Percentiles rank a stretch among this genome's conserved stretches.
Evolutionary conservation across 306 rosid species (phyloP).

Genomic region (Gynostemma pentaphyllum): DNA sequence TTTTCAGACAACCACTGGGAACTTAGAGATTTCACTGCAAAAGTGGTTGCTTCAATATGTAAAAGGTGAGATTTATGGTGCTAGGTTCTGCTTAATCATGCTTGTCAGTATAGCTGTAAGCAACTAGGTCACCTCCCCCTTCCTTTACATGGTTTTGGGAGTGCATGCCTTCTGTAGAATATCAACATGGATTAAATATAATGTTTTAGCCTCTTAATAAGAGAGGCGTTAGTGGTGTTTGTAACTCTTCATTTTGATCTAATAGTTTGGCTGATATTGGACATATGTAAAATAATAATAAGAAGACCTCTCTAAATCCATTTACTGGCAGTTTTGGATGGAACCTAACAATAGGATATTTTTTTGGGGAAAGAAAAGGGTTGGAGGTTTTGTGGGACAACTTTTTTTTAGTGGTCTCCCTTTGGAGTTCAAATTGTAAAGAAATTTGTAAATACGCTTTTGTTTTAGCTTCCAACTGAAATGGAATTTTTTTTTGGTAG

Average conservation of each 20-base stretch:
- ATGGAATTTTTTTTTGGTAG: too few species aligned
- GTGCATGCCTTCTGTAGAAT: not conserved
- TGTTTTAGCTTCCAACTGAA: too few species aligned
- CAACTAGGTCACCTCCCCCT: not conserved
- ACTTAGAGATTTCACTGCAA: slow-evolving; percentile 71
- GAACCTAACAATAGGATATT: too few species aligned
- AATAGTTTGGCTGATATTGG: not conserved
- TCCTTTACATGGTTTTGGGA: not conserved
- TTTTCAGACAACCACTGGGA: slow-evolving; percentile 87
- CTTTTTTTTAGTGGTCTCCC: too few species aligned
- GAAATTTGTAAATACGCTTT: too few species aligned
- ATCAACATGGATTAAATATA: not conserved
- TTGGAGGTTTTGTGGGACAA: too few species aligned
- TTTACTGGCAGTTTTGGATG: too few species aligned
- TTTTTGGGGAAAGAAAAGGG: too few species aligned
- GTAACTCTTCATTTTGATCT: not conserved
- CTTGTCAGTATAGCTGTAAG: not conserved
- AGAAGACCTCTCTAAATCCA: too few species aligned
- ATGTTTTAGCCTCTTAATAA: not conserved
- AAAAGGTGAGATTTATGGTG: slow-evolving; percentile 42
- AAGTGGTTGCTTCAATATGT: slow-evolving; percentile 70
- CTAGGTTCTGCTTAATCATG: not conserved
- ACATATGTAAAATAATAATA: too few species aligned
- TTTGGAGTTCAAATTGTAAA: too few species aligned
- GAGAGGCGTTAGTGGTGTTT: not conserved